Evolutionary conservation across 352 stramenopile species (phyloP).

Genomic region (Pythium apleroticum): DNA sequence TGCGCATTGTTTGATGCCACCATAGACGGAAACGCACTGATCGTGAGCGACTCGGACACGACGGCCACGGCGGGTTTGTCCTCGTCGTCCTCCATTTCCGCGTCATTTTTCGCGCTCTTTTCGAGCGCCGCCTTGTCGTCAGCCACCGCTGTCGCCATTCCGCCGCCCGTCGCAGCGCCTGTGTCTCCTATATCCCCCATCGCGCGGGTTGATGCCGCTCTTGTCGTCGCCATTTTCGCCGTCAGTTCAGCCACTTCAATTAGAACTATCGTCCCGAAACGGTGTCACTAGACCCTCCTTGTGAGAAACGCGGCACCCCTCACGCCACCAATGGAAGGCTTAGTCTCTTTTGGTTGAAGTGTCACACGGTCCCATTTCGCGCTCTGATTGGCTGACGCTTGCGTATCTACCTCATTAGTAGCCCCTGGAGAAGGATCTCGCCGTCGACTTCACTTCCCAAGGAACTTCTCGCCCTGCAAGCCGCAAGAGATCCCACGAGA

Average conservation of each 20-base stretch:
- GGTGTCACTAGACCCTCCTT: background rate
- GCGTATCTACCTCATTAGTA: conserved; percentile 15
- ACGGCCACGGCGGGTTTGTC: conserved; percentile 23
- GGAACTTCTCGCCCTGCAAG: background rate
- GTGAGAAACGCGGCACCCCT: background rate
- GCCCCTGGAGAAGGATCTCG: conserved; percentile 8
- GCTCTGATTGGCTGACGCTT: conserved; percentile 13
- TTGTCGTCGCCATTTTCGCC: conserved; percentile 2
- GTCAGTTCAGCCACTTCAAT: conserved; percentile 16
- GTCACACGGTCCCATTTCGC: background rate
- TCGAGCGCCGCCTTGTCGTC: background rate
- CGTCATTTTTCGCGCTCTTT: background rate
- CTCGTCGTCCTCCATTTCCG: conserved; percentile 4
- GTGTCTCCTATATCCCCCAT: background rate
- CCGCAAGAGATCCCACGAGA: background rate
- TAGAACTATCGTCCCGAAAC: background rate
- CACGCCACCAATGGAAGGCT: background rate
- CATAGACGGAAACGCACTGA: conserved; percentile 14
- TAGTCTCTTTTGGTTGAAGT: conserved; percentile 20
- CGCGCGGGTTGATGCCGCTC: background rate
- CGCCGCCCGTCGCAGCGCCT: background rate
- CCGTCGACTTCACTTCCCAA: background rate
- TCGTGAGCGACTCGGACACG: conserved; percentile 28
- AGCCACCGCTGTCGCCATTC: background rate
- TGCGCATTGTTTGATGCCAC: too few species aligned